Evolutionary conservation across 2,329 filamentous ascomycete genomes (phyloP), one percentile per base, ranked within the genome.

Genomic region (Pseudogymnoascus verrucosus): DNA sequence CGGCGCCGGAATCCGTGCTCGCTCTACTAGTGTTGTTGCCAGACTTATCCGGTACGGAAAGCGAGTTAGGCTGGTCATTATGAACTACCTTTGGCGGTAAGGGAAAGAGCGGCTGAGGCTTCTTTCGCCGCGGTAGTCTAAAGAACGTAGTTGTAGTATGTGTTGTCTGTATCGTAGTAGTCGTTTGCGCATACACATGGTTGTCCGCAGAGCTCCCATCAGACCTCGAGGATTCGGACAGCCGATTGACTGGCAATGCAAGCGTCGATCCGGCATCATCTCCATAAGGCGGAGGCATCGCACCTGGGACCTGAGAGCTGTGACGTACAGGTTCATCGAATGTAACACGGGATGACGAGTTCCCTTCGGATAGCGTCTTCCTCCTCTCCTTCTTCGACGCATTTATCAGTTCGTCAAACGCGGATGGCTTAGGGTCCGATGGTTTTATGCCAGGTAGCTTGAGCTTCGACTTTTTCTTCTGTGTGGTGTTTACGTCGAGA

Each of bases 221-320:
- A 28, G 93, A 97, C 68, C 90, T 85, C 1, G 92, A 96, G 1
- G 93, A 97, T 71, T 97, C 93, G 4, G 90, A 95, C 28, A 89
- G 77, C 42, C 90, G 81, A 67, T 84, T 82, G 31, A 84, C 78
- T 10, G 87, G 85, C 19, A 89, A 79, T 6, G 86, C 85, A 65
- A 91, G 77, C 2, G 84, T 80, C 12, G 85, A 84, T 64, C 80
- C 80, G 26, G 80, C 78, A 66, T 89, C 85, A 66, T 88, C 85
- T 54, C 82, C 80, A 64, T 87, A 87, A 28, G 84, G 80, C 63
- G 84, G 80, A 68, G 85, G 83, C 26, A 78, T 72, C 69, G 40
- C 67, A 68, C 70, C 72, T 28, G 78, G 74, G n/a, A 78, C 79
- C 11, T 76, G 76, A 16, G 76, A 79, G 37, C 76, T 78, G 23